These are phyloP conservation scores for Eucalyptus lansdowneana DNA, from an alignment of 345 rosid species.

Conservation along the genomic window DNA sequence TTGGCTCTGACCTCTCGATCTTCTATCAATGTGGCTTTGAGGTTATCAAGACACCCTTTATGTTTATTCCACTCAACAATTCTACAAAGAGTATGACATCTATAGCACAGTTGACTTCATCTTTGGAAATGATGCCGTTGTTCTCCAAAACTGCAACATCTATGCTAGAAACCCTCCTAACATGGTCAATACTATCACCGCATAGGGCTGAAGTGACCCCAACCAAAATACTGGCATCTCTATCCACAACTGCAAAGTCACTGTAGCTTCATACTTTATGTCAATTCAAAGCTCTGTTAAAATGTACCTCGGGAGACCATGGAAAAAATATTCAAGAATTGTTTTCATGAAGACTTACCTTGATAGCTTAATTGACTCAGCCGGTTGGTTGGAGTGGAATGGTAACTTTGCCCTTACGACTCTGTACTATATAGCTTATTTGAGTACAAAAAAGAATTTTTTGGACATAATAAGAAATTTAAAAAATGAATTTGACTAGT, in stretches of 20 bases:
- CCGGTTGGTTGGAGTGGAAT: conserved; percentile 44
- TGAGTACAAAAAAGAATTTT: too few relatives aligned
- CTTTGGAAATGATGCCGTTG: conserved; percentile 51
- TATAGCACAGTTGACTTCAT: conserved; percentile 53
- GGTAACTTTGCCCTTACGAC: conserved; percentile 36
- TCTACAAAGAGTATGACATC: conserved; percentile 40
- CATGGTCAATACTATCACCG: conserved; percentile 30
- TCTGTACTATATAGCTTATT: conserved; percentile 8
- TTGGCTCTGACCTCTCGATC: conserved; percentile 35
- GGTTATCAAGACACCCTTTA: conserved; percentile 56
- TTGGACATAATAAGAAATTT: too few relatives aligned
- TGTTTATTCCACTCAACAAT: conserved; percentile 44
- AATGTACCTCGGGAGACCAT: conserved; percentile 38
- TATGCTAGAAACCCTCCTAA: conserved; percentile 25
- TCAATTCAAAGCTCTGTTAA: conserved; percentile 26
- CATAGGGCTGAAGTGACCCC: conserved; percentile 39
- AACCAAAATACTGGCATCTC: conserved; percentile 51
- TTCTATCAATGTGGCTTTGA: conserved; percentile 46
- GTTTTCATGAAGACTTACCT: conserved; percentile 28
- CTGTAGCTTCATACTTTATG: conserved; percentile 23
- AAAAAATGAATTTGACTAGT: too few relatives aligned
- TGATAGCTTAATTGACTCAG: conserved; percentile 23
- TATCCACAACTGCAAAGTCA: conserved; percentile 34
- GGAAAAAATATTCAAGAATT: conserved; percentile 34
- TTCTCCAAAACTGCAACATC: conserved; percentile 41